A percentile compares a stretch with the other conserved stretches of the same genome.
phyloP scores from a whole-genome alignment of 1,284 basidiomycete genomes.

The Leccinum angustisporum region DNA sequence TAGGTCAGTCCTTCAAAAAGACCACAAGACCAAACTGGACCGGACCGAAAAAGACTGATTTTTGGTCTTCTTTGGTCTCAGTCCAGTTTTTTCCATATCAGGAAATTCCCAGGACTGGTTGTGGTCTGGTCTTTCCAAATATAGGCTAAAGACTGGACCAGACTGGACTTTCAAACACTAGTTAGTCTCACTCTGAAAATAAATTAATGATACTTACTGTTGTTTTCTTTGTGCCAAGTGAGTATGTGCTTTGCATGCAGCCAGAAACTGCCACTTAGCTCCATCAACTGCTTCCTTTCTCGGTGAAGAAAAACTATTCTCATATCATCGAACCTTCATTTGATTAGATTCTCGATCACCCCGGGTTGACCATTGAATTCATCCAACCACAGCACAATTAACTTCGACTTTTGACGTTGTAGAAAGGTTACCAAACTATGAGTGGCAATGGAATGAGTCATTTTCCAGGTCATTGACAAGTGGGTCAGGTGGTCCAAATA shows the following conservation, averaged over 20 bases:
- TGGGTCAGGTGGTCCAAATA: conserved; percentile 1
- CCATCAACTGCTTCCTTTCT: neutral
- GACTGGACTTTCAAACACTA: too few relatives aligned
- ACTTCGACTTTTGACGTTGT: neutral
- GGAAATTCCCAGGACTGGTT: too few relatives aligned
- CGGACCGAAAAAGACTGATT: too few relatives aligned
- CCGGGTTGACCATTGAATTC: neutral
- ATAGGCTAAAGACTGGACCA: too few relatives aligned
- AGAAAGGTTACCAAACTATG: neutral
- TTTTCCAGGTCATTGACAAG: conserved; percentile 4
- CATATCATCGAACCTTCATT: neutral
- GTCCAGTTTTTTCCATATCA: too few relatives aligned
- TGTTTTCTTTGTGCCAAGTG: neutral
- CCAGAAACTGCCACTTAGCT: neutral
- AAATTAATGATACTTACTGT: neutral
- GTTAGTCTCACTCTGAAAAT: neutral
- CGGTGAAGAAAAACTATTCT: neutral
- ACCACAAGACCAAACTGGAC: too few relatives aligned
- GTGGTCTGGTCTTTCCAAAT: too few relatives aligned
- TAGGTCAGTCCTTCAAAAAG: too few relatives aligned
- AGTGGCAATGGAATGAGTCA: neutral
- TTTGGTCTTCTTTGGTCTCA: neutral
- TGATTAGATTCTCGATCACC: neutral
- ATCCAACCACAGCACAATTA: conserved; percentile 4
- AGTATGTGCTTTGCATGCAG: neutral